Evolutionary conservation across 129 eudicot genomes (phyloP).

Genomic region (Flaveria ramosissima): DNA sequence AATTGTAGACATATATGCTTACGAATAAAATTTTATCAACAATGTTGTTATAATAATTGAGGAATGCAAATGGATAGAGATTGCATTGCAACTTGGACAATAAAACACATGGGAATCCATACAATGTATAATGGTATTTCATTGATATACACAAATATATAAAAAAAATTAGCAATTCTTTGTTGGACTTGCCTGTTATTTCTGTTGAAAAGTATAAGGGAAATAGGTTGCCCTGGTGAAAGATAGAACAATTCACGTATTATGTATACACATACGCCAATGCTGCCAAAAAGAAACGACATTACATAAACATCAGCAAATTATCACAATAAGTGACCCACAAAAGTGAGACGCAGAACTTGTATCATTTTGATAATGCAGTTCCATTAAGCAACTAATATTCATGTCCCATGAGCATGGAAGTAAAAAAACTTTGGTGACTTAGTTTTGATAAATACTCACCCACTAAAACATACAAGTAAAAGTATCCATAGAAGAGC

Average conservation of each 20-base stretch:
- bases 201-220: constrained; percentile 61
- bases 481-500: constrained; percentile 60
- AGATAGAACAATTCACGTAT: constrained; percentile 55
- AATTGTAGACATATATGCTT: no score
- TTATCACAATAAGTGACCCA: not conserved
- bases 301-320: not conserved
- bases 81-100: no score
- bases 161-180: not conserved
- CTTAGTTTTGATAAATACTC: constrained; percentile 3
- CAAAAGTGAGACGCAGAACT: not conserved
- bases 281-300: constrained; percentile 44
- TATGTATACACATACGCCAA: constrained; percentile 58
- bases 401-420: not conserved
- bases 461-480: constrained; percentile 71
- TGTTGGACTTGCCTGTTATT: constrained; percentile 65
- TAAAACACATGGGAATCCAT: no score
- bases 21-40: no score
- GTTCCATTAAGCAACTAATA: not conserved
- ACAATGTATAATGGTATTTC: no score
- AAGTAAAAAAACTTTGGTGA: no score
- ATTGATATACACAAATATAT: no score
- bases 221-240: constrained; percentile 56
- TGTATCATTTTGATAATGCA: not conserved
- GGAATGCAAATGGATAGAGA: no score
- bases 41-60: no score